Percentiles rank a stretch among this genome's conserved stretches.
phyloP scores from a whole-genome alignment of 768 basidiomycete species.

The Russula sp. region DNA sequence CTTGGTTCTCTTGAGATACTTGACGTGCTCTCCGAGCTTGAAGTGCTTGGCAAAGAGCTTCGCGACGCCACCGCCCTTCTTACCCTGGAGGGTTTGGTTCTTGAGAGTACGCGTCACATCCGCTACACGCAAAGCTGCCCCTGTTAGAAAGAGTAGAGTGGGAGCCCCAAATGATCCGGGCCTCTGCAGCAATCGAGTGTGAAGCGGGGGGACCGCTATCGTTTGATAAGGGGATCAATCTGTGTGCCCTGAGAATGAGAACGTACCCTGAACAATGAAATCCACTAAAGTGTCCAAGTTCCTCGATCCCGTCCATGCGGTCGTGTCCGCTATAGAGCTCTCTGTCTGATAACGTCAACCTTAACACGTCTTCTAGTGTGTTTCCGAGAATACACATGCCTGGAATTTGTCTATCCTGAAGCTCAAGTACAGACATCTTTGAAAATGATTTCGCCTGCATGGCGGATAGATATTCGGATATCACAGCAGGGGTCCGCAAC shows the following conservation, averaged over 20 bases:
- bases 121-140: conserved; percentile 88
- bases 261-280: conserved; percentile 70
- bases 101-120: conserved; percentile 75
- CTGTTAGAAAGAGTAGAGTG: conserved; percentile 76
- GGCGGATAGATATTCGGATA: conserved; percentile 58
- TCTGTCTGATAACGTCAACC: conserved; percentile 53
- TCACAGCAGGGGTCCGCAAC: conserved; percentile 46
- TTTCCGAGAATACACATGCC: conserved; percentile 42
- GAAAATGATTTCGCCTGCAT: conserved; percentile 67
- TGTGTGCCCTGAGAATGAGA: background rate
- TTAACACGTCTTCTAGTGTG: conserved; percentile 33
- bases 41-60: conserved; percentile 96
- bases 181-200: conserved; percentile 63
- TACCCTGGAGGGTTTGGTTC: conserved; percentile 61
- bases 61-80: conserved; percentile 86
- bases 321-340: conserved; percentile 69
- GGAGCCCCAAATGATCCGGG: conserved; percentile 81
- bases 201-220: conserved; percentile 60
- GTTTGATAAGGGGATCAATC: background rate
- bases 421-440: conserved; percentile 68
- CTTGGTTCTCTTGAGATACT: conserved; percentile 79
- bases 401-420: conserved; percentile 72
- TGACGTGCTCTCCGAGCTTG: conserved; percentile 82
- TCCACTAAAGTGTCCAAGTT: conserved; percentile 64
- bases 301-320: conserved; percentile 62